A percentile compares a stretch with the other conserved stretches of the same genome.
These are phyloP conservation scores for Ceratobasidium sp. DNA, from an alignment of 1,284 basidiomycete genomes.

Conservation along the genomic window DNA sequence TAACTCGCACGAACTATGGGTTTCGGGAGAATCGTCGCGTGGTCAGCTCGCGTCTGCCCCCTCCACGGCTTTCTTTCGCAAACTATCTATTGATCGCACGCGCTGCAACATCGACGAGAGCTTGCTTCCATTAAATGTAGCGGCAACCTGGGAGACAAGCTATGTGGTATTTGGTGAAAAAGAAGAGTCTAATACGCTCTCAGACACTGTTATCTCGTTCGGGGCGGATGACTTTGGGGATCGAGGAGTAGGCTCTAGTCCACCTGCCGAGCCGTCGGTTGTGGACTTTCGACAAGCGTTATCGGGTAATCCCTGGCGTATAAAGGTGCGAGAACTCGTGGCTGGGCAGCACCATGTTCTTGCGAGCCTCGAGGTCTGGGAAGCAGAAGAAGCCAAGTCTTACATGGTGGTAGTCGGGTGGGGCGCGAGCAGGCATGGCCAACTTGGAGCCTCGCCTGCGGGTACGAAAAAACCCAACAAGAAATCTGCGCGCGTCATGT, in stretches of 20 bases:
- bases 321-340: slow-evolving; percentile 52
- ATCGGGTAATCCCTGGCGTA: background rate
- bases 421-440: slow-evolving; percentile 84
- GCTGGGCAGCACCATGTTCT: slow-evolving; percentile 78
- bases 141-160: slow-evolving; percentile 82
- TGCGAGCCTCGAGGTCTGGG: slow-evolving; percentile 51
- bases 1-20: slow-evolving; percentile 60
- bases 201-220: slow-evolving; percentile 77
- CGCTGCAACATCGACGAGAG: background rate
- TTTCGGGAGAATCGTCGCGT: slow-evolving; percentile 61
- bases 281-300: slow-evolving; percentile 42
- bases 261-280: slow-evolving; percentile 43
- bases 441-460: slow-evolving; percentile 60
- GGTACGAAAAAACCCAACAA: slow-evolving; percentile 34
- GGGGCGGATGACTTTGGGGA: slow-evolving; percentile 86
- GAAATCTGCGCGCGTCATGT: background rate
- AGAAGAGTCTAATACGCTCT: slow-evolving; percentile 43
- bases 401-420: slow-evolving; percentile 68
- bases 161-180: slow-evolving; percentile 65
- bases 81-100: background rate
- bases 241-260: slow-evolving; percentile 61
- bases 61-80: slow-evolving; percentile 20
- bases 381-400: background rate
- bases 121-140: slow-evolving; percentile 51
- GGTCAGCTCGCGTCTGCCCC: background rate